These are phyloP conservation scores for Usnea hakonensis DNA, from an alignment of 495 filamentous ascomycete species.

Conservation along the genomic window DNA sequence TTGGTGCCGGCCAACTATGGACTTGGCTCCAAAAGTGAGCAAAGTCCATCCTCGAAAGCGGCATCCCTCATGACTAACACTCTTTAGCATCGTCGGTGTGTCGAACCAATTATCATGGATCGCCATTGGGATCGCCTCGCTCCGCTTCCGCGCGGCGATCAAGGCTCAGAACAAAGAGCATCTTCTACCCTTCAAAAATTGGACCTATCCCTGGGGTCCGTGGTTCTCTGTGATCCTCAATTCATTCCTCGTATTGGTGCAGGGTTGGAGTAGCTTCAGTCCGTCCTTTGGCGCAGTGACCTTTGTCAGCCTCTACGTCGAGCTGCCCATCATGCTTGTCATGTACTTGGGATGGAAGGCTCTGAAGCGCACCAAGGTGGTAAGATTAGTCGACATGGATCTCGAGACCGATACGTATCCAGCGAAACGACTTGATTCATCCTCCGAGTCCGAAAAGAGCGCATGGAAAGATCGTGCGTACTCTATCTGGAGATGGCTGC, in stretches of 20 bases:
- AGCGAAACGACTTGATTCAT: constrained; percentile 20
- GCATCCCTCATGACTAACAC: constrained; percentile 8
- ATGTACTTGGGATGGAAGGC: constrained; percentile 48
- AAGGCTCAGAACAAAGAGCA: constrained; percentile 47
- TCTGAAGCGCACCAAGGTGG: constrained; percentile 38
- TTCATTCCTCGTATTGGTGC: constrained; percentile 48
- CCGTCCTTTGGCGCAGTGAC: constrained; percentile 42
- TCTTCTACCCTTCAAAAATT: constrained; percentile 54
- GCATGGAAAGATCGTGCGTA: constrained; percentile 14
- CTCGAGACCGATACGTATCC: constrained; percentile 46
- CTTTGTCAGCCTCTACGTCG: constrained; percentile 47
- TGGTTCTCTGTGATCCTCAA: constrained; percentile 46
- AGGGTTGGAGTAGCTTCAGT: constrained; percentile 53
- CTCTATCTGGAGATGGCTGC: constrained; percentile 17
- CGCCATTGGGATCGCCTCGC: constrained; percentile 49
- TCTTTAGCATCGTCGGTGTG: constrained; percentile 47
- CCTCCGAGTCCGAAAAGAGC: constrained; percentile 14
- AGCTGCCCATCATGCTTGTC: constrained; percentile 43
- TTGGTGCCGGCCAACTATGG: constrained; percentile 52
- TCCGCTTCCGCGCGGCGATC: constrained; percentile 51
- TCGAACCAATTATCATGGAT: constrained; percentile 58
- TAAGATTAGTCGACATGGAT: constrained; percentile 40
- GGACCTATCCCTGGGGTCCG: constrained; percentile 52
- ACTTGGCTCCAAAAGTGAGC: constrained; percentile 49
- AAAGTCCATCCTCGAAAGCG: not conserved